phyloP scores from a whole-genome alignment of 2,329 filamentous ascomycete genomes.

The Scedosporium aurantiacum region DNA sequence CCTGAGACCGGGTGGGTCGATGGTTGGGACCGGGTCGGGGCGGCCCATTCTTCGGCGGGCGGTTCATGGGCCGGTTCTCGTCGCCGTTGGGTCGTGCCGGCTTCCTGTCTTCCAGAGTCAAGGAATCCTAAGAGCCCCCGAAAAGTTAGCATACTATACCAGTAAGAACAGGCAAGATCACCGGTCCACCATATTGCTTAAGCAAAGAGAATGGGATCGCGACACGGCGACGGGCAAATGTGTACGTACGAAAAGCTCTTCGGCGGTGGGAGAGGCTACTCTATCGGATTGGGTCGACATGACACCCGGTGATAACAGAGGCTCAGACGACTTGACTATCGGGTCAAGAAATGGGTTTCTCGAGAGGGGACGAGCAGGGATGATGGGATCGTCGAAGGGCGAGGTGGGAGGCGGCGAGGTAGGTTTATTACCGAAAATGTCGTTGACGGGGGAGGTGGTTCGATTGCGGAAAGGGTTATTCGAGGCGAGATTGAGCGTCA shows the following conservation, averaged over 20 bases:
- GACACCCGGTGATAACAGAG: slow-evolving; percentile 31
- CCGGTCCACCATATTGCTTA: neutral
- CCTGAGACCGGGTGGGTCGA: slow-evolving; percentile 54
- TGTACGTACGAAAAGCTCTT: slow-evolving; percentile 66
- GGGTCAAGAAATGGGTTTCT: slow-evolving; percentile 67
- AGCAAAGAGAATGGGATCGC: neutral
- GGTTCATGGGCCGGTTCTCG: slow-evolving; percentile 10
- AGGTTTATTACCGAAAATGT: slow-evolving; percentile 17
- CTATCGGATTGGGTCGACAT: slow-evolving; percentile 38
- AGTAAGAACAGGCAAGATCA: neutral
- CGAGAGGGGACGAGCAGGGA: slow-evolving; percentile 49
- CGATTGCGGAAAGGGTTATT: slow-evolving; percentile 77
- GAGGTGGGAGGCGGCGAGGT: slow-evolving; percentile 32
- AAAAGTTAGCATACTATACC: slow-evolving; percentile 4
- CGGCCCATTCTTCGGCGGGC: slow-evolving; percentile 7
- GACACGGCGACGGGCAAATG: too few species aligned
- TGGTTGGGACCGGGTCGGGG: slow-evolving; percentile 26
- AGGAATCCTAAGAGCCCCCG: slow-evolving; percentile 42
- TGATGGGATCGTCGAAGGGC: slow-evolving; percentile 45
- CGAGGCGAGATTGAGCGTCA: slow-evolving; percentile 60
- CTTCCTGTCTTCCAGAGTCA: slow-evolving; percentile 53
- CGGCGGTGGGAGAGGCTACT: slow-evolving; percentile 43
- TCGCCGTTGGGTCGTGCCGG: slow-evolving; percentile 19
- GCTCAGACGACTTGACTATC: slow-evolving; percentile 14
- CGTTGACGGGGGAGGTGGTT: slow-evolving; percentile 43